Base-by-base conservation (phyloP, 371 early-diverging fungal genomes). In the Basidiobolus meristosporus region DNA sequence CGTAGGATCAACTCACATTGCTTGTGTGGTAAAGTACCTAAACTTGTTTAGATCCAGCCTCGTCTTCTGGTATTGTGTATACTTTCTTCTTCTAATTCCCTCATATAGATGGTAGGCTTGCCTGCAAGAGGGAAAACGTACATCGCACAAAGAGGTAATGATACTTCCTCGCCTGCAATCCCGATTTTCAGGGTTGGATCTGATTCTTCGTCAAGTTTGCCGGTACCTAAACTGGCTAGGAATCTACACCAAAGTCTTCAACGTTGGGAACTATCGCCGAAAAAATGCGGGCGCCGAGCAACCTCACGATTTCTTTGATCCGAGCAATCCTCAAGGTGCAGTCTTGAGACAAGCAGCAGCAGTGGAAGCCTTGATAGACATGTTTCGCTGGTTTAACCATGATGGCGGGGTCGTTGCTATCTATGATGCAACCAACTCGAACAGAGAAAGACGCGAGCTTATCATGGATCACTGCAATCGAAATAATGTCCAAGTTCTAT, bases 381-480 rank as follows among this genome's bases (percentile, higher is more conserved):
- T 95, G 86, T 51, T 91, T 22, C 53, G 54, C 28, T 97, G 95
- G 95, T 81, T 95, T 45, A 64, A 73, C 26, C 68, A 67, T 36
- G 70, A 70, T 14, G 59, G 70, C 32, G 81, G 76, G n/a, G 65
- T 67, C 17, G 85, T 91, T n/a, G 96, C 84, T 9, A 65, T 93
- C 15, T 93, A 92, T 50, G 98, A 98, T 53, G 98, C 92, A 17
- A 96, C 96, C 16, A 98, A 98, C 57, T 80, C 89, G 15, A 96
- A 96, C 0, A 60, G 55, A 12, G 72, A 72, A 31, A 63, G 92
- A 46, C 61, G 98, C 45, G 49, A 60, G 36, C 63, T 70, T 62
- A 51, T 95, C n/a, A 50, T 73, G 18, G 70, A 80, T 5, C 45
- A 31, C 48, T 55, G 35, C 73, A 83, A 9, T 26, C 26, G 26